Percentiles rank a stretch among this genome's conserved stretches.
Conservation (phyloP, 2,329 filamentous ascomycete species). For the Sclerotinia borealis region DNA sequence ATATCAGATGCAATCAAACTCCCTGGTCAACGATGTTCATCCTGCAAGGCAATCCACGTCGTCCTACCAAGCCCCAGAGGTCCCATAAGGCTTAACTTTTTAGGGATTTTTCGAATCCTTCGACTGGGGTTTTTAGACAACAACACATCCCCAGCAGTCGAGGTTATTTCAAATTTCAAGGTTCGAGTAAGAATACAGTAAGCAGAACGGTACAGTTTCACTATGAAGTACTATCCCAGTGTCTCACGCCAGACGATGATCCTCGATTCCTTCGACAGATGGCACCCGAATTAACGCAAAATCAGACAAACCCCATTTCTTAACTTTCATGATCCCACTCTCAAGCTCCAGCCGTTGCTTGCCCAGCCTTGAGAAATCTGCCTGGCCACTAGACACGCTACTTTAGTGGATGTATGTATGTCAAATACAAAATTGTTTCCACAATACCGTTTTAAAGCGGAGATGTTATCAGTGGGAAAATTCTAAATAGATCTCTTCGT, state of each 20-base stretch:
- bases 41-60: background rate
- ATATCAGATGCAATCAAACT: background rate
- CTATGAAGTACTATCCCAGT: background rate
- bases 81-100: background rate
- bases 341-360: background rate
- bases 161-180: background rate
- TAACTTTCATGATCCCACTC: background rate
- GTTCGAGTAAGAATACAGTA: background rate
- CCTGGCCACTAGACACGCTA: background rate
- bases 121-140: background rate
- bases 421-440: background rate
- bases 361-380: background rate
- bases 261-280: background rate
- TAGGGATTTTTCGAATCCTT: slow-evolving; percentile 5
- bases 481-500: background rate
- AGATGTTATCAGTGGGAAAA: background rate
- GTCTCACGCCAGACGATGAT: background rate
- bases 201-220: background rate
- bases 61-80: background rate
- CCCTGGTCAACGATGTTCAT: background rate
- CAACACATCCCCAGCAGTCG: background rate
- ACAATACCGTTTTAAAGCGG: background rate
- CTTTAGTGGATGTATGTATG: background rate
- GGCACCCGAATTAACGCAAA: background rate
- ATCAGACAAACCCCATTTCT: background rate